Evolutionary conservation across 2,329 filamentous ascomycete genomes (phyloP).

Genomic region (Davidsoniella eucalypti): DNA sequence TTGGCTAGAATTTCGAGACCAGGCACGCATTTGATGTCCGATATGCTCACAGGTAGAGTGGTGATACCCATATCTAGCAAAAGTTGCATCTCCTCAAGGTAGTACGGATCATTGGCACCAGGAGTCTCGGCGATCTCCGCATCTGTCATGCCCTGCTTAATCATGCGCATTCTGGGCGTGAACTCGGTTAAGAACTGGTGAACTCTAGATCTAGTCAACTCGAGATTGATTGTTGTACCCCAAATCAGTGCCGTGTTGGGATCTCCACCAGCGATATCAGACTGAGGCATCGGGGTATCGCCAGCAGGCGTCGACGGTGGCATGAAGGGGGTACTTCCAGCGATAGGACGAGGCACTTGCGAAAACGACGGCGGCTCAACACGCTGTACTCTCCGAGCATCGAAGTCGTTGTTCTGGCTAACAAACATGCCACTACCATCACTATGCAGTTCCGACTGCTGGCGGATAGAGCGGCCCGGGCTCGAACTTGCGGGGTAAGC

Average conservation of each 20-base stretch:
- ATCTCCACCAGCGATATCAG: background rate
- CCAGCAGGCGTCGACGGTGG: conserved; percentile 9
- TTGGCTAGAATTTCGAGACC: conserved; percentile 89
- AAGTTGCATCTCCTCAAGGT: conserved; percentile 69
- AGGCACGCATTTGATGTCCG: conserved; percentile 83
- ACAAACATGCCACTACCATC: conserved; percentile 83
- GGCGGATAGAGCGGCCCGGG: conserved; percentile 46
- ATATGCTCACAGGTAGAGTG: conserved; percentile 73
- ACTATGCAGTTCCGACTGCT: conserved; percentile 58
- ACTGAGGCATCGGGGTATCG: conserved; percentile 39
- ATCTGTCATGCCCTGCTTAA: conserved; percentile 67
- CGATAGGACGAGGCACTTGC: conserved; percentile 23
- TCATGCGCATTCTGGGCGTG: conserved; percentile 84
- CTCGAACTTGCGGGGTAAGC: conserved; percentile 83
- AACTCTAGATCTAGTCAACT: conserved; percentile 52
- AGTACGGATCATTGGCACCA: conserved; percentile 62
- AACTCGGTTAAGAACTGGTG: conserved; percentile 89
- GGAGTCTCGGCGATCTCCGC: conserved; percentile 55
- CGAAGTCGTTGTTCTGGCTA: conserved; percentile 32
- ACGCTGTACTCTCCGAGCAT: conserved; percentile 4
- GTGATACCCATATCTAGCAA: conserved; percentile 79
- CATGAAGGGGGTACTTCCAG: conserved; percentile 11
- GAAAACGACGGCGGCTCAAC: conserved; percentile 10
- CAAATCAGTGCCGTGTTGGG: conserved; percentile 41
- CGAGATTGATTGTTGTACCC: conserved; percentile 92